phyloP scores from a whole-genome alignment of 192 early-diverging fungal genomes.

The Rhizophagus sp. region DNA sequence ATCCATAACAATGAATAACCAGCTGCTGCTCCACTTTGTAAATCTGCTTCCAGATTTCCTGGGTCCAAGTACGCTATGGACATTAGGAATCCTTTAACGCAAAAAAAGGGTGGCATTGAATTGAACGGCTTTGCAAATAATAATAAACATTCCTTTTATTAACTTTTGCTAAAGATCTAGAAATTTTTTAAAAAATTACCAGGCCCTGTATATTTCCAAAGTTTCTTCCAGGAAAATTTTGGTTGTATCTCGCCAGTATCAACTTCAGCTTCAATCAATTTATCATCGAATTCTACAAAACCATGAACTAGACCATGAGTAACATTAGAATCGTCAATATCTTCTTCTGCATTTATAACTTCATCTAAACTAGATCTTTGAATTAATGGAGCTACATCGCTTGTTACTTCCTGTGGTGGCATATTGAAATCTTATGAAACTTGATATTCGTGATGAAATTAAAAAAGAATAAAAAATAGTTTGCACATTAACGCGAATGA shows the following conservation, averaged over 20 bases:
- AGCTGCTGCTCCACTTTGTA: slow-evolving; percentile 69
- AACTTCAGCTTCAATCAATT: slow-evolving; percentile 31
- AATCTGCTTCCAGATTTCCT: slow-evolving; percentile 69
- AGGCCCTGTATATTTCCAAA: slow-evolving; percentile 65
- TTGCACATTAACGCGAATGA: too few species aligned
- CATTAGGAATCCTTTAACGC: slow-evolving; percentile 39
- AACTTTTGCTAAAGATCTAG: too few species aligned
- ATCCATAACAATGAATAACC: slow-evolving; percentile 69
- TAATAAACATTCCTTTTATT: too few species aligned
- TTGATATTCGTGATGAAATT: neutral
- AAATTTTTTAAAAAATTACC: slow-evolving; percentile 36
- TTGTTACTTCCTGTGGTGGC: neutral
- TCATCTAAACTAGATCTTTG: neutral
- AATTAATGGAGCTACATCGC: neutral
- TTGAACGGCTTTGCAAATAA: too few species aligned
- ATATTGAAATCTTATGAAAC: neutral
- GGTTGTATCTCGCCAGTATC: slow-evolving; percentile 53
- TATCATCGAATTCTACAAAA: neutral
- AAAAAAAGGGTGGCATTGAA: neutral
- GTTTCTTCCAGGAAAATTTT: slow-evolving; percentile 60
- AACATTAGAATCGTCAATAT: neutral
- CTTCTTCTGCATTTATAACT: neutral
- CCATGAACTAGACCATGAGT: neutral
- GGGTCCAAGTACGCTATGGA: slow-evolving; percentile 72
- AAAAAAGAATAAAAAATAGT: too few species aligned